These are phyloP conservation scores for Microsporum ferrugineum DNA, from an alignment of 2,329 filamentous ascomycete species.

Conservation along the genomic window DNA sequence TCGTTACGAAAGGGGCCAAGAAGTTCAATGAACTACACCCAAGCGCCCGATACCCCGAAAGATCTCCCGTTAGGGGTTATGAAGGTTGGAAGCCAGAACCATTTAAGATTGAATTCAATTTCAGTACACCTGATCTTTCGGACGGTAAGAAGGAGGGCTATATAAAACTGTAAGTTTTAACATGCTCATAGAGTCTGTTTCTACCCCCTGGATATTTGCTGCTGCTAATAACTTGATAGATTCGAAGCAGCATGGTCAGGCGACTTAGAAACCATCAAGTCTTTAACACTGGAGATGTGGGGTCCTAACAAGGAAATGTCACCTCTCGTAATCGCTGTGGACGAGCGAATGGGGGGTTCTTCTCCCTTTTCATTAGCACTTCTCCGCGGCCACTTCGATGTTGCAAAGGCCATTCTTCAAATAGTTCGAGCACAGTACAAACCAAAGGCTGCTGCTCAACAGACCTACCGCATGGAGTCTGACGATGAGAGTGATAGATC, in stretches of 20 bases:
- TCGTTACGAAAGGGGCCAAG: conserved; percentile 53
- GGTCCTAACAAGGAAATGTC: conserved; percentile 39
- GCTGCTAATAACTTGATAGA: not conserved
- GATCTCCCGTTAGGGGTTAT: no score
- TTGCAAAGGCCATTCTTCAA: conserved; percentile 56
- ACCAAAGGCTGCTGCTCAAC: conserved; percentile 25
- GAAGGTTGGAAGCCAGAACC: not conserved
- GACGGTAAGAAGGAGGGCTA: not conserved
- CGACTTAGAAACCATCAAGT: conserved; percentile 48
- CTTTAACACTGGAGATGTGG: conserved; percentile 23
- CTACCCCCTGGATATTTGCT: not conserved
- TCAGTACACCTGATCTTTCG: not conserved
- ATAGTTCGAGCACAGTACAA: conserved; percentile 60
- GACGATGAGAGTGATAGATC: not conserved
- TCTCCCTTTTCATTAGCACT: conserved; percentile 59
- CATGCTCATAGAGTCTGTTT: not conserved
- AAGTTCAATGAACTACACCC: conserved; percentile 51
- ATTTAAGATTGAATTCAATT: conserved; percentile 2
- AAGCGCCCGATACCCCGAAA: not conserved
- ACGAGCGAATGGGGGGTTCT: conserved; percentile 38
- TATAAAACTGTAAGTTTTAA: conserved; percentile 1
- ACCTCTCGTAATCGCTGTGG: conserved; percentile 54
- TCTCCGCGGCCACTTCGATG: conserved; percentile 50
- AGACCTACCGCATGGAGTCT: conserved; percentile 23
- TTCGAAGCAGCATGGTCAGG: conserved; percentile 56